Evolutionary conservation across 768 basidiomycete species (phyloP).

Genomic region (Hemileccinum rubropunctum): DNA sequence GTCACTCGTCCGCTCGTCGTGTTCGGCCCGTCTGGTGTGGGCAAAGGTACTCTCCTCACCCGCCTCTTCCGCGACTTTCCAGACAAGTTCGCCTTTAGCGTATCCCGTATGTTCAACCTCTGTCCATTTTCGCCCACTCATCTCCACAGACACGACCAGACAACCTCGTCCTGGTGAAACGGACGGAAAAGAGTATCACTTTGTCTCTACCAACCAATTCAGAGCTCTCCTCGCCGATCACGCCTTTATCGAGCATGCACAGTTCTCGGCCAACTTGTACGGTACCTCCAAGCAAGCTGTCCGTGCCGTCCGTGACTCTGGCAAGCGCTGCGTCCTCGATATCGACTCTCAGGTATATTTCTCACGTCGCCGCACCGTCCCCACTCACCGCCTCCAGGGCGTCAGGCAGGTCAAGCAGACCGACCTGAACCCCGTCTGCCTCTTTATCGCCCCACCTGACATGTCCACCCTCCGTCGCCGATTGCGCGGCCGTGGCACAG

Average conservation of each 20-base stretch:
- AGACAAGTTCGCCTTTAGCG: conserved; percentile 86
- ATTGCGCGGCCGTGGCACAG: conserved; percentile 79
- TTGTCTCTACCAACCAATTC: conserved; percentile 72
- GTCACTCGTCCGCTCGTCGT: conserved; percentile 66
- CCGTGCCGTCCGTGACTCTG: conserved; percentile 58
- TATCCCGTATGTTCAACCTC: conserved; percentile 68
- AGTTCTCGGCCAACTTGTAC: conserved; percentile 91
- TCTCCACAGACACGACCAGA: conserved; percentile 79
- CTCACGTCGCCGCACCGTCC: background rate
- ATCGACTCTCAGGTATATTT: conserved; percentile 82
- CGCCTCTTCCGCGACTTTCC: conserved; percentile 80
- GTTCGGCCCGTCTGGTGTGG: conserved; percentile 91
- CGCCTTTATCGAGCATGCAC: conserved; percentile 92
- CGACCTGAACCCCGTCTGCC: conserved; percentile 76
- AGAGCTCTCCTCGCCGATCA: conserved; percentile 59
- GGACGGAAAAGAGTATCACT: conserved; percentile 86
- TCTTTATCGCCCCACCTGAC: conserved; percentile 90
- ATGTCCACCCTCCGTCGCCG: conserved; percentile 67
- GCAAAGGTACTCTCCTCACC: conserved; percentile 86
- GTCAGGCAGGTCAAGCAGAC: conserved; percentile 90
- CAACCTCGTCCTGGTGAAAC: conserved; percentile 76
- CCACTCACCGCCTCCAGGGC: conserved; percentile 50
- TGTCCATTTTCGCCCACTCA: background rate
- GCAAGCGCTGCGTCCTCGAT: conserved; percentile 87
- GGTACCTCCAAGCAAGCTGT: conserved; percentile 88